Evolutionary conservation across 805 yeast species (phyloP).

Genomic region (Hanseniaspora osmophila): DNA sequence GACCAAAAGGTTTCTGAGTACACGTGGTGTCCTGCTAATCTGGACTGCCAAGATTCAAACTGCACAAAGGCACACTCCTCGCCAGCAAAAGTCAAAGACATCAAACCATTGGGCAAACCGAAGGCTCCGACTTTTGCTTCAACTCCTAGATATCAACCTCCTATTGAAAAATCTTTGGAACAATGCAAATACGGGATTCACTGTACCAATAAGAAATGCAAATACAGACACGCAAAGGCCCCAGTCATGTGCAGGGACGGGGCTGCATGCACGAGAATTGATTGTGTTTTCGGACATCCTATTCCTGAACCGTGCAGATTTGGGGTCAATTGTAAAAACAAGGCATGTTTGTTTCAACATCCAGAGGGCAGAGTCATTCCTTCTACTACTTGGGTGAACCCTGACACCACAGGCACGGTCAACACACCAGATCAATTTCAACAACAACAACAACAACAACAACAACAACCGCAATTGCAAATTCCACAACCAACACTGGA

Average conservation of each 20-base stretch:
- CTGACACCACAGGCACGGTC: background rate
- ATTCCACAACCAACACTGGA: too few species aligned
- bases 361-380: slow-evolving; percentile 55
- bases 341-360: slow-evolving; percentile 59
- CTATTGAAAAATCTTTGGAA: slow-evolving; percentile 44
- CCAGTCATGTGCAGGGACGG: slow-evolving; percentile 73
- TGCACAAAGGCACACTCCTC: slow-evolving; percentile 80
- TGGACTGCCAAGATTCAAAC: slow-evolving; percentile 41
- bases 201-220: slow-evolving; percentile 69
- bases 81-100: slow-evolving; percentile 34
- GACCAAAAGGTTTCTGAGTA: slow-evolving; percentile 52
- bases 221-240: slow-evolving; percentile 71
- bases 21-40: slow-evolving; percentile 68
- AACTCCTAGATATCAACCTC: slow-evolving; percentile 6
- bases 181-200: slow-evolving; percentile 68
- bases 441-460: slow-evolving; percentile 1
- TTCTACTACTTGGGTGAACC: slow-evolving; percentile 2
- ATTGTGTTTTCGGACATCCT: slow-evolving; percentile 78
- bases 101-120: slow-evolving; percentile 16
- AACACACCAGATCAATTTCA: background rate
- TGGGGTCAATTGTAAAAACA: slow-evolving; percentile 61
- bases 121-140: slow-evolving; percentile 4
- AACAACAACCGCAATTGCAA: background rate
- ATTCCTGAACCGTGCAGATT: slow-evolving; percentile 66
- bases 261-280: slow-evolving; percentile 57